Base-by-base conservation (phyloP, 2,329 filamentous ascomycete genomes). In the Cryoendolithus antarcticus region DNA sequence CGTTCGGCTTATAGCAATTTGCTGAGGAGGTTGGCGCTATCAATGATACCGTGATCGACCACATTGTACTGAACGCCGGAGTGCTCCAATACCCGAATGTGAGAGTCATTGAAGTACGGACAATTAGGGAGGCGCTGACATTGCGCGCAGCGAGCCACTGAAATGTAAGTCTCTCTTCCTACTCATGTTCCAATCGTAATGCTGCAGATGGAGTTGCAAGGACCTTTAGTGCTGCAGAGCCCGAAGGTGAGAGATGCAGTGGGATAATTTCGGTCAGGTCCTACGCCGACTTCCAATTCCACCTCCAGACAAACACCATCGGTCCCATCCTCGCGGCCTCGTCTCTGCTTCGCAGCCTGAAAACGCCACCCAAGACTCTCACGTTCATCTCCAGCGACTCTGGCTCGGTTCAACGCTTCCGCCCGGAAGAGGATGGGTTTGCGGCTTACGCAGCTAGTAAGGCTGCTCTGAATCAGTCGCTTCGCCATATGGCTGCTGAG, bases 311-410 rank as follows among this genome's bases (percentile, higher is more conserved):
- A 31, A 75, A 75, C 52, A 71, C 70, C 10, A 70, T 77, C 40
- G 72, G 72, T 0, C 72, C 72, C n/a, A 70, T 75, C 43, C 66
- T 75, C 42, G 64, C 64, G 30, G 72, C 72, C 2, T 69, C 73
- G 43, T 64, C 65, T 39, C 58, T 75, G 3, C 15, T 19, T 19
- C 15, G 15, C 15, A 19, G 15, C 15, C 61, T 75, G 0, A 56
- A 66, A 38, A 62, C 63, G 6, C 57, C 58, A 28, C 65, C 69
- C 10, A 61, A 62, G 3, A 65, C 71, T 41, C 62, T 75, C 7
- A 61, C 67, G 24, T 71, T 76, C 62, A 74, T 75, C 54, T 74
- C 71, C 8, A 70, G 66, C 11, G 72, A 75, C 50, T 72, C 68
- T 1, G 71, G 70, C 9, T 75, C 72, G 0, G 61, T 67, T 2